Base-by-base conservation (phyloP, 2,329 filamentous ascomycete species). In the Pseudomassariella vexata region DNA sequence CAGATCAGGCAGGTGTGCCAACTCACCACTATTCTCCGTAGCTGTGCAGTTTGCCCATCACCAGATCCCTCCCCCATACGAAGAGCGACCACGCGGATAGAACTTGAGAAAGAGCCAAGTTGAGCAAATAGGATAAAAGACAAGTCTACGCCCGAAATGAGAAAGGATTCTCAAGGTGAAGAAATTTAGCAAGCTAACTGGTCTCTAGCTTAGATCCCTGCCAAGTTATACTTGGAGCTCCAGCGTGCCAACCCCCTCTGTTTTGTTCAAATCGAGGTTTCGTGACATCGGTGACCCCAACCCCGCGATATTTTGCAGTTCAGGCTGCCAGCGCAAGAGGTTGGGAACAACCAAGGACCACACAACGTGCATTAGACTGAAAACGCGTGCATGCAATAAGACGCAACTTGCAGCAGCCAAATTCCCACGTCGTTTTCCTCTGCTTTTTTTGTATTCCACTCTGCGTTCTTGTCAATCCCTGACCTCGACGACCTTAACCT, bases 271-370 rank as follows among this genome's bases (percentile, higher is more conserved):
- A 32, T 32, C 23, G 14, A n/a, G 21, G 31, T 33, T n/a, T 18
- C 29, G 31, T 33, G 30, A 32, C 24, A 26, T n/a, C 24, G n/a
- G 24, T 24, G 21, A 14, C 8, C 31, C 32, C 32, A 19, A 29
- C 32, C 32, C 32, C 32, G 32, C 32, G 32, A 34, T 19, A 28
- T 34, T 34, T 34, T 34, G 32, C 19, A 26, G 25, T 25, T 20
- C 24, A 22, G 15, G 11, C 15, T 22, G 21, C 14, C 23, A 14
- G 22, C 16, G 12, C n/a, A 21, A 17, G 32, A 28, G 32, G 32
- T 29, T 34, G 32, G 32, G 32, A 22, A n/a, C 15, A 14, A 14
- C 12, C 10, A n/a, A 28, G 18, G 12, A 16, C 19, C 15, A 17
- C 14, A 24, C 18, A 19, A n/a, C n/a, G n/a, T n/a, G n/a, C n/a